Conservation (phyloP, 139 green algal species). For the Pycnococcus provasolii region DNA sequence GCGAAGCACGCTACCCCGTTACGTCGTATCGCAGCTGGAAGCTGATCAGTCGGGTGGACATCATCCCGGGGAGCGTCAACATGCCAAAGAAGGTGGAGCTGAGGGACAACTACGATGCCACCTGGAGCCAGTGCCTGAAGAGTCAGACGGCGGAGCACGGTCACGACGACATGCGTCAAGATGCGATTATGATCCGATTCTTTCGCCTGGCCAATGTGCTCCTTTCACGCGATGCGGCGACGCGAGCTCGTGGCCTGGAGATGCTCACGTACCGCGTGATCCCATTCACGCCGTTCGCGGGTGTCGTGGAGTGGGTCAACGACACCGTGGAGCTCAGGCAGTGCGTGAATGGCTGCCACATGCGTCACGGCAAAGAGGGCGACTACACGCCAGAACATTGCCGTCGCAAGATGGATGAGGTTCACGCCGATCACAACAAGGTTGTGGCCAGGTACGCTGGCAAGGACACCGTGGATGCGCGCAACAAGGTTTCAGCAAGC, state of each 20-base stretch:
- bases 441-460: no score
- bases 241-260: conserved; percentile 44
- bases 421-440: no score
- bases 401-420: no score
- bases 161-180: conserved; percentile 77
- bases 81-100: conserved; percentile 62
- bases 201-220: conserved; percentile 78
- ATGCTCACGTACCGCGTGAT: conserved; percentile 79
- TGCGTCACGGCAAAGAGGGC: background rate
- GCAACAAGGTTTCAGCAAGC: background rate
- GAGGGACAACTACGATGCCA: conserved; percentile 38
- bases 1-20: no score
- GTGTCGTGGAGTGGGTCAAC: conserved; percentile 90
- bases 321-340: conserved; percentile 57
- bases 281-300: conserved; percentile 70
- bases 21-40: no score
- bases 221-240: conserved; percentile 40
- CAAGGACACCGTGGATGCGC: no score
- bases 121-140: conserved; percentile 57
- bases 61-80: conserved; percentile 37
- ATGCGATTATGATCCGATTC: conserved; percentile 96
- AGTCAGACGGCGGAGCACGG: conserved; percentile 24
- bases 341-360: conserved; percentile 30
- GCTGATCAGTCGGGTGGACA: no score
- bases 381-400: no score